Percentiles rank a stretch among this genome's conserved stretches.
Conservation (phyloP, 768 basidiomycete species). For the Clathrus columnatus region DNA sequence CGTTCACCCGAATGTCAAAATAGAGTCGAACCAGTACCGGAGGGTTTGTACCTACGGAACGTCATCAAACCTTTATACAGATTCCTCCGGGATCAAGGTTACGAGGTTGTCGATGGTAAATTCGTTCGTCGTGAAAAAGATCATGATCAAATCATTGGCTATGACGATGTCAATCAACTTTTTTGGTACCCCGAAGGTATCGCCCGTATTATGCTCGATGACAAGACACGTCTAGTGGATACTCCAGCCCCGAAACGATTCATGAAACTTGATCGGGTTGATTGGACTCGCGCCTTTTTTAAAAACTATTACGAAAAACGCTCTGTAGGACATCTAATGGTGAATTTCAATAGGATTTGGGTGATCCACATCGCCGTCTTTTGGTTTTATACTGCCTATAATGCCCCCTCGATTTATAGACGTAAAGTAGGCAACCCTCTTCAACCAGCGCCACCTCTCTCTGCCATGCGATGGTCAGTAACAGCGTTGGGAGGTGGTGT, state of each 20-base stretch:
- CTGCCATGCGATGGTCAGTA: slow-evolving; percentile 92
- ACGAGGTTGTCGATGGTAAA: slow-evolving; percentile 91
- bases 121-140: slow-evolving; percentile 92
- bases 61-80: slow-evolving; percentile 93
- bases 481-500: slow-evolving; percentile 94
- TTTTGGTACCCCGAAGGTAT: slow-evolving; percentile 99
- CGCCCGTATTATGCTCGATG: slow-evolving; percentile 79
- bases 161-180: slow-evolving; percentile 98
- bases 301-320: slow-evolving; percentile 99
- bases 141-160: slow-evolving; percentile 94
- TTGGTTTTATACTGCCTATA: slow-evolving; percentile 98
- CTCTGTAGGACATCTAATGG: slow-evolving; percentile 83
- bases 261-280: slow-evolving; percentile 82
- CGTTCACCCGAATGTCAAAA: slow-evolving; percentile 97
- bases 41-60: slow-evolving; percentile 85
- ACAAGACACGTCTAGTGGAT: slow-evolving; percentile 91
- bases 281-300: slow-evolving; percentile 95
- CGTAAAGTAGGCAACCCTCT: slow-evolving; percentile 56
- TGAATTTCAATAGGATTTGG: slow-evolving; percentile 99
- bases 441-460: slow-evolving; percentile 65
- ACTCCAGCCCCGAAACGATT: slow-evolving; percentile 87
- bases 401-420: slow-evolving; percentile 87
- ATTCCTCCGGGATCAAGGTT: slow-evolving; percentile 95
- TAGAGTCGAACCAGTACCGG: slow-evolving; percentile 83
- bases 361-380: slow-evolving; percentile 88